phyloP scores from a whole-genome alignment of 768 basidiomycete species.

The Rhizopogon roseolus region DNA sequence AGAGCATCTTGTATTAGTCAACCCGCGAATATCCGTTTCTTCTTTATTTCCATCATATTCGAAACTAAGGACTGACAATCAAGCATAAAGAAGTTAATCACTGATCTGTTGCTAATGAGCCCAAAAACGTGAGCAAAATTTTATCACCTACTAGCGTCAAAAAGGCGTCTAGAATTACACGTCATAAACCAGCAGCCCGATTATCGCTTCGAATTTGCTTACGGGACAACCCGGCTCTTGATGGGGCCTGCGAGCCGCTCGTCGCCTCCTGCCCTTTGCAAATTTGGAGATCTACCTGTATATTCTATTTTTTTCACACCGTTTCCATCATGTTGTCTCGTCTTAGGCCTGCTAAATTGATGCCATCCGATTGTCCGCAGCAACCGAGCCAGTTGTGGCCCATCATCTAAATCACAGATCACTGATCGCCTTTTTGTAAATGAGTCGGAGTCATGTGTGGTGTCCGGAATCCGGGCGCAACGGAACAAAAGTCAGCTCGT shows the following conservation, averaged over 20 bases:
- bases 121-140: constrained; percentile 2
- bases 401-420: not conserved
- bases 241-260: constrained; percentile 1
- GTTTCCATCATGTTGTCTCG: constrained; percentile 7
- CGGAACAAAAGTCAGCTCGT: constrained; percentile 19
- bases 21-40: constrained; percentile 16
- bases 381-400: constrained; percentile 10
- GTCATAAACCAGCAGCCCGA: constrained; percentile 2
- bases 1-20: constrained; percentile 24
- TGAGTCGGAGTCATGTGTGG: not conserved
- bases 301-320: constrained; percentile 20
- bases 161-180: constrained; percentile 1
- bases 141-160: constrained; percentile 2
- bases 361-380: constrained; percentile 11
- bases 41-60: constrained; percentile 24
- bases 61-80: constrained; percentile 30
- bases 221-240: not conserved
- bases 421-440: not conserved
- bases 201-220: constrained; percentile 1
- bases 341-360: constrained; percentile 18
- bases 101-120: constrained; percentile 2
- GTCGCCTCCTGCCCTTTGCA: too few relatives aligned
- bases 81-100: constrained; percentile 9
- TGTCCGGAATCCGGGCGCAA: constrained; percentile 14
- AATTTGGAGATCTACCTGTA: too few relatives aligned